Conservation (phyloP, 345 rosid genomes). For the Populus tremula region DNA sequence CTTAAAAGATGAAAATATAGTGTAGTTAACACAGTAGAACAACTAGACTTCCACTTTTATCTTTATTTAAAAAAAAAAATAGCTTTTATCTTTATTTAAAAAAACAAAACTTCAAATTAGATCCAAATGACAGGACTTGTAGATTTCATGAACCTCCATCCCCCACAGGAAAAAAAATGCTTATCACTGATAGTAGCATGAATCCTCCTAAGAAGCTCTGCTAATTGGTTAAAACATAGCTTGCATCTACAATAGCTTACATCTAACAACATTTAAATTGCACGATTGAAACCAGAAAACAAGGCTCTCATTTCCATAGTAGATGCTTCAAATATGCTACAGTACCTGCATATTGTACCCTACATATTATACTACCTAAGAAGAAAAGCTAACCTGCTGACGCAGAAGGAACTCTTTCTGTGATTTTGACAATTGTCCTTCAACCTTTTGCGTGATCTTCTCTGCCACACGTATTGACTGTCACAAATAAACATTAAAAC, state of each 20-base stretch:
- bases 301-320: not conserved
- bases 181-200: not conserved
- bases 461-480: slow-evolving; percentile 99
- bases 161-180: not conserved
- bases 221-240: not conserved
- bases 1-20: not conserved
- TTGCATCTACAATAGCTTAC: not conserved
- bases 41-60: not conserved
- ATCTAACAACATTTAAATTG: not conserved
- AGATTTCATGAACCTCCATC: not conserved
- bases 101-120: not conserved
- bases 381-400: slow-evolving; percentile 72
- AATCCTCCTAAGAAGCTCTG: not conserved
- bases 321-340: not conserved
- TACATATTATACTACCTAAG: not conserved
- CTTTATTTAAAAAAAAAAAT: not conserved
- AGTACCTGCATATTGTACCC: not conserved
- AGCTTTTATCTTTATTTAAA: no score
- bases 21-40: not conserved
- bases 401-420: slow-evolving; percentile 99
- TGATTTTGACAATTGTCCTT: slow-evolving; percentile 95
- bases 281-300: not conserved
- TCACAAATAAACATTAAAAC: slow-evolving; percentile 33
- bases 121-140: not conserved
- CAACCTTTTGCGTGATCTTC: slow-evolving; percentile 98